Percentiles rank a stretch among this genome's conserved stretches.
phyloP scores from a whole-genome alignment of 139 green algal genomes.

The Desmodesmus armatus region DNA sequence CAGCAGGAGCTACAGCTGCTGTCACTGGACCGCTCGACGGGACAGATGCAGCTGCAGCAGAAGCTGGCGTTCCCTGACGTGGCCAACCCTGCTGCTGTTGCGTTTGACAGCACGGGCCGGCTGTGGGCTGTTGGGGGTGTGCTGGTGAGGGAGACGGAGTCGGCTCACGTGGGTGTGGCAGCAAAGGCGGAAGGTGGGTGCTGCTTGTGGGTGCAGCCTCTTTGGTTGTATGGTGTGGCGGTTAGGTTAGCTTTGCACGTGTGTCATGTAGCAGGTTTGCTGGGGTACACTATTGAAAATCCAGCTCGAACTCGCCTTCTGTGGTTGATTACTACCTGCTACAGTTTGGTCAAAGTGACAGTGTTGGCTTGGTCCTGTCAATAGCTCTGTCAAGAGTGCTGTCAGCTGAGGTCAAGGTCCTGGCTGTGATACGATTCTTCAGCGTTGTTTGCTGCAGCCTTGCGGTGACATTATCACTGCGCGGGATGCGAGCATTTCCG shows the following conservation, averaged over 20 bases:
- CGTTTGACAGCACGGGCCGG: conserved; percentile 57
- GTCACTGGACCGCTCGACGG: conserved; percentile 2
- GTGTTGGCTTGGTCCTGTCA: too few species aligned
- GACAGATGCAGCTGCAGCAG: conserved; percentile 47
- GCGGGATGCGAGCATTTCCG: neutral
- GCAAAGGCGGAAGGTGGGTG: neutral
- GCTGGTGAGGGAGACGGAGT: conserved; percentile 10
- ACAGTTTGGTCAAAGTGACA: too few species aligned
- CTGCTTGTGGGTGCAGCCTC: neutral
- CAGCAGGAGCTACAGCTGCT: conserved; percentile 62
- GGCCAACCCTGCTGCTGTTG: conserved; percentile 59
- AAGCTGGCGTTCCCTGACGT: conserved; percentile 56
- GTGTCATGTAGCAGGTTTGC: too few species aligned
- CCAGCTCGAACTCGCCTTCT: too few species aligned
- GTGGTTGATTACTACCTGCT: too few species aligned
- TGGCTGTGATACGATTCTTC: neutral
- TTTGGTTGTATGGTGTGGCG: neutral
- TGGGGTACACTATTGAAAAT: too few species aligned
- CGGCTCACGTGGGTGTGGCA: neutral
- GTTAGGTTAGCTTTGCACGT: neutral
- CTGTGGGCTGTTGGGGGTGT: conserved; percentile 65
- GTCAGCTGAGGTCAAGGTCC: too few species aligned
- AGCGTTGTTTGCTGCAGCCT: neutral
- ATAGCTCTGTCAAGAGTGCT: too few species aligned
- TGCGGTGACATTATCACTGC: neutral